Percentiles rank a stretch among this genome's conserved stretches.
Conservation (phyloP, 2,329 filamentous ascomycete species). For the Aspergillus puulaauensis region DNA sequence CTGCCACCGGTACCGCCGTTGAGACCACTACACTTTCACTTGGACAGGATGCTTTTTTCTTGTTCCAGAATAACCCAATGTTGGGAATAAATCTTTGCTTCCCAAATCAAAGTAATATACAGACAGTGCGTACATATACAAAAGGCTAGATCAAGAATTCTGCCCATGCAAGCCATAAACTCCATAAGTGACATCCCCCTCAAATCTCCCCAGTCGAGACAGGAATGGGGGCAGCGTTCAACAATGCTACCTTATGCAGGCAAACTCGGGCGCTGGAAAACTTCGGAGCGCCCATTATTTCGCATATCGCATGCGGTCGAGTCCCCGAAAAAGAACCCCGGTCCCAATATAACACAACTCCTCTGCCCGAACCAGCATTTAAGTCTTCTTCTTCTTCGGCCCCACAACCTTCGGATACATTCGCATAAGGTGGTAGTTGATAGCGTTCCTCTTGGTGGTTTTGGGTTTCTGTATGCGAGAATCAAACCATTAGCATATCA, state of each 20-base stretch:
- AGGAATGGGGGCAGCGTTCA: too few relatives aligned
- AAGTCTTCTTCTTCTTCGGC: conserved; percentile 63
- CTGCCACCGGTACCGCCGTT: background rate
- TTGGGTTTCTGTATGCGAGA: conserved; percentile 51
- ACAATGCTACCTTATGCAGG: background rate
- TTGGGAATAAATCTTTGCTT: background rate
- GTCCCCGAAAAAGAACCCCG: background rate
- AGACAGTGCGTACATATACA: conserved; percentile 13
- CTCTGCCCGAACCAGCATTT: conserved; percentile 5
- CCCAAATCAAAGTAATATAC: conserved; percentile 13
- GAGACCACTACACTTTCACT: background rate
- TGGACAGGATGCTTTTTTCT: background rate
- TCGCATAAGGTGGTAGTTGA: conserved; percentile 88
- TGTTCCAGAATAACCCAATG: background rate
- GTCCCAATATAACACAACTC: background rate
- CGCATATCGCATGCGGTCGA: background rate
- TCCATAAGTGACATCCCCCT: conserved; percentile 2
- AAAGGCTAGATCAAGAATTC: conserved; percentile 1
- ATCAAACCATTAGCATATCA: conserved; percentile 3
- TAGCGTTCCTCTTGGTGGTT: conserved; percentile 66
- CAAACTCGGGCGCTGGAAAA: background rate
- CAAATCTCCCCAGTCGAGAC: background rate
- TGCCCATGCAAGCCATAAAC: conserved; percentile 9
- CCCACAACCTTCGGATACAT: conserved; percentile 73
- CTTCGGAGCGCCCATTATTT: background rate